Conservation (phyloP, 1,139 yeast species). For the Hansenula lynferdii region DNA sequence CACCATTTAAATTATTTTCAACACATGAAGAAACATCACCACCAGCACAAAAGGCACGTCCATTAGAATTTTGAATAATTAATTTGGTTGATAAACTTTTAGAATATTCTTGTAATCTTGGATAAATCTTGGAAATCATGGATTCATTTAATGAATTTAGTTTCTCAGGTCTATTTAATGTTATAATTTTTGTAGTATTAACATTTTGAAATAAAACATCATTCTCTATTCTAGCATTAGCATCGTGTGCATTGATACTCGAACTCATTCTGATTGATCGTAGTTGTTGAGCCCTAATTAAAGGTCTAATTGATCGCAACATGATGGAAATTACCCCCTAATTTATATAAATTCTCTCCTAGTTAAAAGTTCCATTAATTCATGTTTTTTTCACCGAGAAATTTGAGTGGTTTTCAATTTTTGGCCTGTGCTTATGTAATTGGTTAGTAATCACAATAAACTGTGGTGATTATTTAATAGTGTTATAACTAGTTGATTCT, state of each 20-base stretch:
- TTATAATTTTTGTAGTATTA: conserved; percentile 68
- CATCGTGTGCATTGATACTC: background rate
- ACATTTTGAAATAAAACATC: conserved; percentile 61
- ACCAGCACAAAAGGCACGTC: conserved; percentile 75
- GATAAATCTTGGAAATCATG: conserved; percentile 73
- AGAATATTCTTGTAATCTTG: conserved; percentile 72
- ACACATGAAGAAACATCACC: conserved; percentile 90
- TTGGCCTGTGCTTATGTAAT: too few species aligned
- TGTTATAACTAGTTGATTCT: too few species aligned
- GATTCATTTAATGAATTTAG: conserved; percentile 79
- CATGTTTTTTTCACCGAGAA: too few species aligned
- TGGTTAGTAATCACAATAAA: too few species aligned
- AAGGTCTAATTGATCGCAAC: too few species aligned
- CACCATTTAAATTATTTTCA: conserved; percentile 39
- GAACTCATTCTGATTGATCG: too few species aligned
- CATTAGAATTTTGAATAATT: conserved; percentile 65
- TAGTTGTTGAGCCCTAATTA: too few species aligned
- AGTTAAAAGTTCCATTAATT: too few species aligned
- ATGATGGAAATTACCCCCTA: too few species aligned
- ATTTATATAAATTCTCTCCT: too few species aligned
- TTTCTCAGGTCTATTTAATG: conserved; percentile 76
- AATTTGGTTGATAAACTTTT: conserved; percentile 62
- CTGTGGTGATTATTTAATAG: too few species aligned
- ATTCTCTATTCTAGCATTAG: conserved; percentile 14
- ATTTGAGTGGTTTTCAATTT: too few species aligned